Conservation (phyloP, 805 yeast genomes). For the Kluyveromyces wickerhamii region DNA sequence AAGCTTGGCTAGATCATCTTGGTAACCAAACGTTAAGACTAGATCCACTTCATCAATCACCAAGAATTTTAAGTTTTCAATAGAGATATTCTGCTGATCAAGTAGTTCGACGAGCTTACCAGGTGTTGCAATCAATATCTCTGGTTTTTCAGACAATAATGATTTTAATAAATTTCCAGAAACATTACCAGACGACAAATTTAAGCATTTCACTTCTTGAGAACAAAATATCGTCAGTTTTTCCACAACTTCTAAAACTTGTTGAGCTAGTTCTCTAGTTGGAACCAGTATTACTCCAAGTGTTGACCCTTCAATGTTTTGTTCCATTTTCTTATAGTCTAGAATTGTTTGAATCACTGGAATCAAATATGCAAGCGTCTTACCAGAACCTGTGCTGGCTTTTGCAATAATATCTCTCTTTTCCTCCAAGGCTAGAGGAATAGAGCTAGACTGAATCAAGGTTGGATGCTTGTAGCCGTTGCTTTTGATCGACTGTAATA, state of each 20-base stretch:
- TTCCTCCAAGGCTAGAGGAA: slow-evolving; percentile 84
- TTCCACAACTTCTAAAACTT: slow-evolving; percentile 64
- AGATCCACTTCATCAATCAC: slow-evolving; percentile 96
- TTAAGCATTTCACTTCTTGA: slow-evolving; percentile 52
- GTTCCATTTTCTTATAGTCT: slow-evolving; percentile 30
- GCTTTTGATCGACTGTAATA: slow-evolving; percentile 74
- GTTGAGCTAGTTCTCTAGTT: slow-evolving; percentile 84
- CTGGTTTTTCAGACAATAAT: slow-evolving; percentile 66
- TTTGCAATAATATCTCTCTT: slow-evolving; percentile 88
- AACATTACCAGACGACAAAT: slow-evolving; percentile 50
- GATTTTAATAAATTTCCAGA: slow-evolving; percentile 67
- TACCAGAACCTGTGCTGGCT: slow-evolving; percentile 94
- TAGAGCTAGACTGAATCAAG: slow-evolving; percentile 81
- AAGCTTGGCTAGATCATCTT: slow-evolving; percentile 69
- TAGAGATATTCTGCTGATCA: slow-evolving; percentile 42
- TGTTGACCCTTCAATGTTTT: slow-evolving; percentile 17
- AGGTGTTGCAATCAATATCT: slow-evolving; percentile 81
- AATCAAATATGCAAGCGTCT: slow-evolving; percentile 82
- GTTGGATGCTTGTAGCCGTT: slow-evolving; percentile 83
- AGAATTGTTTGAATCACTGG: slow-evolving; percentile 80
- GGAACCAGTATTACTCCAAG: slow-evolving; percentile 80
- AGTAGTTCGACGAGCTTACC: slow-evolving; percentile 55
- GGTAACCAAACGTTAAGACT: slow-evolving; percentile 81
- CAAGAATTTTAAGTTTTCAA: slow-evolving; percentile 53
- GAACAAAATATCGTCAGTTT: slow-evolving; percentile 66